Evolutionary conservation across 2,329 filamentous ascomycete species (phyloP).

Genomic region (Fusarium penzigii): DNA sequence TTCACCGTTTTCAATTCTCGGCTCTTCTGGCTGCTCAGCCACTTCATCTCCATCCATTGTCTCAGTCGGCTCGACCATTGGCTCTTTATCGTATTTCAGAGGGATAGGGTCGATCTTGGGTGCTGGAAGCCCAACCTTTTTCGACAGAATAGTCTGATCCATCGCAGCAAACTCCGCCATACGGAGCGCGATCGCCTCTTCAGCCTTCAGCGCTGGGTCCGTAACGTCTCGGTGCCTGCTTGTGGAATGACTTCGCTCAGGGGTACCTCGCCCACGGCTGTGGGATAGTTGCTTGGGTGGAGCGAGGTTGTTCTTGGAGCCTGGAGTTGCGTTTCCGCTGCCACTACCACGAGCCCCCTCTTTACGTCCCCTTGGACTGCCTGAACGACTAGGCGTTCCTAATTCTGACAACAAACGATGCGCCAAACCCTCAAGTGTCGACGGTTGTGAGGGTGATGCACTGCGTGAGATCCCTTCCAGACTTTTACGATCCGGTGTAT

Average conservation of each 20-base stretch:
- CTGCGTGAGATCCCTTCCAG: constrained; percentile 47
- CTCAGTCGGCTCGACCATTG: constrained; percentile 26
- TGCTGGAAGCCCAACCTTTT: constrained; percentile 52
- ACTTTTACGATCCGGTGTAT: constrained; percentile 44
- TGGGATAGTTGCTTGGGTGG: constrained; percentile 47
- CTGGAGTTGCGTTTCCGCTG: constrained; percentile 34
- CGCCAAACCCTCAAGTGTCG: constrained; percentile 60
- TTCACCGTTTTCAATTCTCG: background rate
- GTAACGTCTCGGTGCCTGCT: constrained; percentile 32
- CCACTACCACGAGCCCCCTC: constrained; percentile 40
- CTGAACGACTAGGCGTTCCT: constrained; percentile 52
- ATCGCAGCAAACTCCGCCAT: constrained; percentile 63
- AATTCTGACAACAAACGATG: constrained; percentile 64
- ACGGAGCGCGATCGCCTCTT: constrained; percentile 47
- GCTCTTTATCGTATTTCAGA: constrained; percentile 43
- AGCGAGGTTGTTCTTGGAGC: constrained; percentile 34
- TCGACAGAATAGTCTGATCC: constrained; percentile 61
- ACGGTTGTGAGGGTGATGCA: constrained; percentile 54
- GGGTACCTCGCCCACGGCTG: constrained; percentile 34
- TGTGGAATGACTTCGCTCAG: constrained; percentile 45
- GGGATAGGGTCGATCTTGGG: constrained; percentile 48
- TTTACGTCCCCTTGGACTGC: constrained; percentile 52
- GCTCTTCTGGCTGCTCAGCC: background rate
- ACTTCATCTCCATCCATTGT: constrained; percentile 18
- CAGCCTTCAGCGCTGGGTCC: constrained; percentile 31